Percentiles rank a stretch among this genome's conserved stretches.
Evolutionary conservation across 768 basidiomycete species (phyloP).

Genomic region (Tubosaeta brunneosetosa): DNA sequence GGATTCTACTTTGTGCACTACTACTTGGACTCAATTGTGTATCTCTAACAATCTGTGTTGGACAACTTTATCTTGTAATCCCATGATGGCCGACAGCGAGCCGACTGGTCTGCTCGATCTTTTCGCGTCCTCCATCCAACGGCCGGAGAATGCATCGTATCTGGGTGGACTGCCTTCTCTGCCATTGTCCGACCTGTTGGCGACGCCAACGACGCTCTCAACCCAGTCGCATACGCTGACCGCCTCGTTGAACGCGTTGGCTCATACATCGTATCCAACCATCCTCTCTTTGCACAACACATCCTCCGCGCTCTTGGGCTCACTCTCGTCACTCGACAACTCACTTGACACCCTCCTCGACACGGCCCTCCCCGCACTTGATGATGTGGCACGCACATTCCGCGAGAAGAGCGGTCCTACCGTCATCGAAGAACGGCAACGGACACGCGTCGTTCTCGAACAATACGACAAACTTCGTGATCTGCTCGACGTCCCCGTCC

Average conservation of each 20-base stretch:
- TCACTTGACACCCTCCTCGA: conserved; percentile 69
- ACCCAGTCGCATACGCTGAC: conserved; percentile 85
- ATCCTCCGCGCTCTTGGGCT: conserved; percentile 65
- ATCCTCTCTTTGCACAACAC: conserved; percentile 86
- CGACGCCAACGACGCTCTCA: conserved; percentile 71
- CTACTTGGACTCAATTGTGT: neutral
- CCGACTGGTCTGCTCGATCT: conserved; percentile 24
- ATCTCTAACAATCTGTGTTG: neutral
- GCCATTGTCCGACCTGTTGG: conserved; percentile 60
- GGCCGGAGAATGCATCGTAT: conserved; percentile 41
- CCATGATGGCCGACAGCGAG: conserved; percentile 24
- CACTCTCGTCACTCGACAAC: conserved; percentile 68
- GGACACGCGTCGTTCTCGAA: conserved; percentile 83
- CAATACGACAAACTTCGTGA: conserved; percentile 92
- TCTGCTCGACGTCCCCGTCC: conserved; percentile 81
- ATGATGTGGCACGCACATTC: conserved; percentile 68
- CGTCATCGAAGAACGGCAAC: conserved; percentile 69
- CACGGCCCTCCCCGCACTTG: conserved; percentile 69
- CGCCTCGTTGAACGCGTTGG: conserved; percentile 83
- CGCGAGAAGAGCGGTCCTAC: conserved; percentile 59
- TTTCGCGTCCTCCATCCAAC: conserved; percentile 18
- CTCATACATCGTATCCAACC: conserved; percentile 86
- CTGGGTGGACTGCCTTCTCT: conserved; percentile 62
- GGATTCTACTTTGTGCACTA: no score
- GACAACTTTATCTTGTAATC: neutral